Percentiles rank a stretch among this genome's conserved stretches.
These are phyloP conservation scores for Penicillium italicum DNA, from an alignment of 2,329 filamentous ascomycete species.

Conservation along the genomic window DNA sequence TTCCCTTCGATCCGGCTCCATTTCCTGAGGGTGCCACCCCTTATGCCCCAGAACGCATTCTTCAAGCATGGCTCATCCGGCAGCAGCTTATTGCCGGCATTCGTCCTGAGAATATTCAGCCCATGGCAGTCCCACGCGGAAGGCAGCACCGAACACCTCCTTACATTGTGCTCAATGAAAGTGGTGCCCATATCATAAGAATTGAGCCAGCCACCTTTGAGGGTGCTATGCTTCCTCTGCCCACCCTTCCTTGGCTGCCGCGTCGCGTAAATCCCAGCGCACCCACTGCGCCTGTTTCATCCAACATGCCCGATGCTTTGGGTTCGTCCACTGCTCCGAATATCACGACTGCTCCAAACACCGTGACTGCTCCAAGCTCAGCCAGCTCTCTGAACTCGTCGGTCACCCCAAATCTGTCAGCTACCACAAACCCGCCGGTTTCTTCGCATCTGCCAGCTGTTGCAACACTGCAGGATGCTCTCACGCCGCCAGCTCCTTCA, in stretches of 20 bases:
- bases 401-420: neutral
- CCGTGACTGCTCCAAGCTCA: neutral
- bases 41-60: neutral
- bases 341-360: neutral
- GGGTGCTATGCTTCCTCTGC: conserved; percentile 3
- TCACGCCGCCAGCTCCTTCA: neutral
- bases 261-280: neutral
- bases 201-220: neutral
- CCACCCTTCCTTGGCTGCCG: neutral
- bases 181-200: neutral
- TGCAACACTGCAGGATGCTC: neutral
- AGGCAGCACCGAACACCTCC: conserved; percentile 46
- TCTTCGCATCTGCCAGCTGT: neutral
- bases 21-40: neutral
- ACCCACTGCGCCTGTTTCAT: neutral
- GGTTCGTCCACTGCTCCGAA: neutral
- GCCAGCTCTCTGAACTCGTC: neutral
- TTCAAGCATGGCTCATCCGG: conserved; percentile 29
- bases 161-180: conserved; percentile 27
- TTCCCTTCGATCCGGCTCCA: neutral
- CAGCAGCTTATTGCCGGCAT: conserved; percentile 32
- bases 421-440: neutral
- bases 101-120: conserved; percentile 19
- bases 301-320: neutral
- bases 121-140: conserved; percentile 10